phyloP scores from a whole-genome alignment of 768 basidiomycete genomes.

The Boletus rex-veris region DNA sequence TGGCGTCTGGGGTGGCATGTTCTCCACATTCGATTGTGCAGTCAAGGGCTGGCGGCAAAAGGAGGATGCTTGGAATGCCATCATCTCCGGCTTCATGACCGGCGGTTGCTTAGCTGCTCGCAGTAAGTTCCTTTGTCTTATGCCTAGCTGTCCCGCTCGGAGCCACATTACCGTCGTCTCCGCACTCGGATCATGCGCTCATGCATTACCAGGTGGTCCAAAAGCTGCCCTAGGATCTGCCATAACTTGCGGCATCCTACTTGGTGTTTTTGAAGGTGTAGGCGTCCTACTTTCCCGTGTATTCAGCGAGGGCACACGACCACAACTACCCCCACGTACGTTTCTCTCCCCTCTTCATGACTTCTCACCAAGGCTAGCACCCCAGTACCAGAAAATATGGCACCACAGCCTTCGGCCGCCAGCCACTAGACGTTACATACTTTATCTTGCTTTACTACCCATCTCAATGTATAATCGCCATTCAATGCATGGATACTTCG shows the following conservation, averaged over 20 bases:
- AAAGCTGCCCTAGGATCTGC: conserved; percentile 89
- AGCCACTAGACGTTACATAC: conserved; percentile 49
- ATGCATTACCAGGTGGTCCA: conserved; percentile 69
- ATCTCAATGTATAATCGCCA: conserved; percentile 36
- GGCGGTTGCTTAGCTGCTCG: conserved; percentile 93
- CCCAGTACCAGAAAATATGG: conserved; percentile 54
- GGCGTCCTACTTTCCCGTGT: conserved; percentile 89
- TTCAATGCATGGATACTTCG: conserved; percentile 31
- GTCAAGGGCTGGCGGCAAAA: conserved; percentile 97
- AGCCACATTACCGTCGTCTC: neutral
- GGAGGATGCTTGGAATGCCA: conserved; percentile 99
- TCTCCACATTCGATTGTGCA: conserved; percentile 97
- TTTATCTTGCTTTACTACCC: conserved; percentile 31
- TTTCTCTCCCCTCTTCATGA: conserved; percentile 11
- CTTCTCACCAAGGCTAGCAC: conserved; percentile 3
- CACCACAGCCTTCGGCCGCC: conserved; percentile 44
- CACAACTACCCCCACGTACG: conserved; percentile 77
- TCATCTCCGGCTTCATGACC: conserved; percentile 97
- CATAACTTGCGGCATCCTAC: conserved; percentile 90
- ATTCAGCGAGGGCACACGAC: conserved; percentile 79
- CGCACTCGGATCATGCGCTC: conserved; percentile 1
- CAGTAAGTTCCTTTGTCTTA: conserved; percentile 54
- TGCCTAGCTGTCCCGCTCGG: neutral
- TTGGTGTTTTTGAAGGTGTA: conserved; percentile 93
- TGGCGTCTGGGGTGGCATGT: conserved; percentile 96